Evolutionary conservation across 345 rosid genomes (phyloP), one percentile per base, ranked within the genome.

Genomic region (Psidium guajava): DNA sequence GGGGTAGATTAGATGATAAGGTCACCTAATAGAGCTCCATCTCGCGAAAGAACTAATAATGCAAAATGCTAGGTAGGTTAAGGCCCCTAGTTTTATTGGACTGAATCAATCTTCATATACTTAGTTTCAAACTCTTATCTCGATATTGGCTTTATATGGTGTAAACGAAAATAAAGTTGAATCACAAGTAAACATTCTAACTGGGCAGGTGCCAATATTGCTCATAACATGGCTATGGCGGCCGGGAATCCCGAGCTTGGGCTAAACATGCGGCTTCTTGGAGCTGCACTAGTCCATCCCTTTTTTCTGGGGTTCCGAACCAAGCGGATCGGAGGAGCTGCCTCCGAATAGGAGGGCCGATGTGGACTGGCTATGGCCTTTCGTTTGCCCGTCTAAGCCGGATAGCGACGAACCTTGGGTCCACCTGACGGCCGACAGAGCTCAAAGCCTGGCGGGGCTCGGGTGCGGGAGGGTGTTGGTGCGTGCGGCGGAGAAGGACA

Each of bases 401-500:
- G 89, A 89, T 12, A 89, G 88, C 55, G 90, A 90, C 50, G 96
- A 95, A 54, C 98, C 93, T 52, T 86, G 88, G 85, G 53, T 94
- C n/a, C 91, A 94, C 82, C 95, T 93, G n/a, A 81, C 82, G 1
- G 89, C 82, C 20, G 89, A 86, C 2, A 90, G 88, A 58, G 91
- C 91, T 42, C 86, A 93, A 85, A 75, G 91, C 82, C 57, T 93
- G 88, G 83, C 49, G 24, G 89, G 84, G 54, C 85, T 93, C 58
- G 89, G 91, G 53, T 88, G 95, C 16, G 85, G 81, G 16, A 88
- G 88, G 87, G 89, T 90, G 56, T 56, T 93, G 83, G 94, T 93
- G 5, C 91, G 92, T 18, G 91, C 89, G 82, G 93, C 95, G 0
- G 93, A 93, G 83, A 91, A 92, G 22, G 96, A 95, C 85, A 20